These are phyloP conservation scores for Agrostemma githago DNA, from an alignment of 148 eudicot species.

Conservation along the genomic window DNA sequence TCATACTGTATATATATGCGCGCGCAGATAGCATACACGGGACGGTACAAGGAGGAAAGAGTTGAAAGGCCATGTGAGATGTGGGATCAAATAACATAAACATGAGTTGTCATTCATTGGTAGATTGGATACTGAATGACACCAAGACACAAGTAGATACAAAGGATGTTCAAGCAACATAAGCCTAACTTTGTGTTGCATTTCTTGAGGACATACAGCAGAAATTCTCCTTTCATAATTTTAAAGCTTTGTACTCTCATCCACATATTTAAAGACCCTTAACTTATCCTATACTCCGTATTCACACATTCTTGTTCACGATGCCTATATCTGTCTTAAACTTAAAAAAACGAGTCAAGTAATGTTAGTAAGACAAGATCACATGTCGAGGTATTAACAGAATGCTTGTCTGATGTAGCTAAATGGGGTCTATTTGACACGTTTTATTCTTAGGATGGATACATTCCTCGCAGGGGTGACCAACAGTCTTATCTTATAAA, in stretches of 20 bases:
- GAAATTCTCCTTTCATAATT: slow-evolving; percentile 13
- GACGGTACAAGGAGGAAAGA: neutral
- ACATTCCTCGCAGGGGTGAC: too few relatives aligned
- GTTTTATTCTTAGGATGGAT: too few relatives aligned
- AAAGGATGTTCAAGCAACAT: slow-evolving; percentile 14
- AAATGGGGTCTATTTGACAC: too few relatives aligned
- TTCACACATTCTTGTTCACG: too few relatives aligned
- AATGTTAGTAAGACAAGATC: too few relatives aligned
- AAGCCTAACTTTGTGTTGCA: slow-evolving; percentile 11
- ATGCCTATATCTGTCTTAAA: too few relatives aligned
- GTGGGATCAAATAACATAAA: slow-evolving; percentile 7
- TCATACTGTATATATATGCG: slow-evolving; percentile 4
- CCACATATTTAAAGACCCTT: slow-evolving; percentile 1
- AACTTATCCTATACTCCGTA: neutral
- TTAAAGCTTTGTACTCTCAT: slow-evolving; percentile 3
- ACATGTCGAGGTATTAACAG: too few relatives aligned
- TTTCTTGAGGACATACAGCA: slow-evolving; percentile 7
- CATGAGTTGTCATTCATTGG: slow-evolving; percentile 9
- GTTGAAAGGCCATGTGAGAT: slow-evolving; percentile 12
- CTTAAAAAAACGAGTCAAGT: too few relatives aligned
- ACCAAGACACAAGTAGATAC: slow-evolving; percentile 10
- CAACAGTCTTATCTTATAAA: neutral
- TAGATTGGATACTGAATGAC: slow-evolving; percentile 3
- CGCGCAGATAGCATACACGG: neutral
- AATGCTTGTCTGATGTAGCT: too few relatives aligned